phyloP scores from a whole-genome alignment of 225 moss, liverwort and hornwort species.

The Rhytidiadelphus loreus region DNA sequence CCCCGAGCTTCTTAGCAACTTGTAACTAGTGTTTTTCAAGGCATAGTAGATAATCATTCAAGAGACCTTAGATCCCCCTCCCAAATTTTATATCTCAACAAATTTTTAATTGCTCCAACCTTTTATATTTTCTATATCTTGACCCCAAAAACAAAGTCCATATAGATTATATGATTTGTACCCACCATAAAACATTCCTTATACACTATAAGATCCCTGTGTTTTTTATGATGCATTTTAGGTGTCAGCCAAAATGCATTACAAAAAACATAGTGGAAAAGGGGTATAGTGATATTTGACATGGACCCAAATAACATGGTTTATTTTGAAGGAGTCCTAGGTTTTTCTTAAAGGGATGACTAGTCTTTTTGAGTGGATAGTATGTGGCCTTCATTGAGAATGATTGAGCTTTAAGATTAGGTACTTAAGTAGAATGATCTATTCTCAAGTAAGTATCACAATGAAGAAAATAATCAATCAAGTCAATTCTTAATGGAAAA shows the following conservation, averaged over 20 bases:
- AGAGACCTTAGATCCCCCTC: not conserved
- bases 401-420: not conserved
- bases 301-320: not conserved
- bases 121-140: not conserved
- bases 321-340: accelerated
- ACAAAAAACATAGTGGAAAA: no score
- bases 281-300: no score
- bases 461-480: not conserved
- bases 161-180: not conserved
- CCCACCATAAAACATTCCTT: accelerated
- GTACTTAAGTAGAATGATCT: not conserved
- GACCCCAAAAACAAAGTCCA: not conserved
- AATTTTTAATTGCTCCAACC: not conserved
- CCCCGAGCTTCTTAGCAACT: not conserved
- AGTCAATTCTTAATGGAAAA: no score
- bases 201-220: no score
- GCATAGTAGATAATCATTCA: not conserved
- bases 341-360: accelerated
- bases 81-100: not conserved
- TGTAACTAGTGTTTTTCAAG: accelerated
- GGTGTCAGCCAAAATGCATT: no score
- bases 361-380: not conserved
- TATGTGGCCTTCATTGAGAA: not conserved
- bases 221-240: no score
- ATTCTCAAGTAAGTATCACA: accelerated